phyloP scores from a whole-genome alignment of 1,284 basidiomycete genomes.

The Inonotus obliquus region DNA sequence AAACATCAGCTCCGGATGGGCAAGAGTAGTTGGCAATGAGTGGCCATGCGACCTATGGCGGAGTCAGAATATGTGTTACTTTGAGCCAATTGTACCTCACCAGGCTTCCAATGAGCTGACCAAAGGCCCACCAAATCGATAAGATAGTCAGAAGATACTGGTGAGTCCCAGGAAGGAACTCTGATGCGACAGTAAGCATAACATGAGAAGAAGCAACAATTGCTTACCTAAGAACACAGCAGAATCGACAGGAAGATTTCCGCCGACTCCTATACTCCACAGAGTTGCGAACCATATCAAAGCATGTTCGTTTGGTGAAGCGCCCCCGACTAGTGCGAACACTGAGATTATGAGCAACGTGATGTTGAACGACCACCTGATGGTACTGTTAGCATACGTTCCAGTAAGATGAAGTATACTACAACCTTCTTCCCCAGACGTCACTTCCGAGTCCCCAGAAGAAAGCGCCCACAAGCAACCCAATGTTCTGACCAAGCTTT shows the following conservation, averaged over 20 bases:
- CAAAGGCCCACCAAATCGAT: slow-evolving; percentile 69
- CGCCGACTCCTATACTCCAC: slow-evolving; percentile 45
- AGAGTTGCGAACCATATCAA: slow-evolving; percentile 43
- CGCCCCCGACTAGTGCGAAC: slow-evolving; percentile 48
- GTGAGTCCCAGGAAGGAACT: slow-evolving; percentile 61
- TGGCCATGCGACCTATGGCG: slow-evolving; percentile 49
- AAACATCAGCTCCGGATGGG: slow-evolving; percentile 36
- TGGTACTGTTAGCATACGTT: slow-evolving; percentile 29
- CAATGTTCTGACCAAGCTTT: slow-evolving; percentile 51
- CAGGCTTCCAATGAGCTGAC: slow-evolving; percentile 59
- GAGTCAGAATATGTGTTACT: slow-evolving; percentile 16
- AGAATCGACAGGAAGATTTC: slow-evolving; percentile 60
- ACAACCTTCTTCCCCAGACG: slow-evolving; percentile 57
- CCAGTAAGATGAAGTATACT: not conserved
- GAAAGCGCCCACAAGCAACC: slow-evolving; percentile 59
- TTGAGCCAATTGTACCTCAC: slow-evolving; percentile 35
- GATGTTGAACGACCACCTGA: slow-evolving; percentile 56
- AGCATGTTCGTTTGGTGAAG: slow-evolving; percentile 38
- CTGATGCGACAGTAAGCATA: slow-evolving; percentile 28
- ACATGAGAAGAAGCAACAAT: not conserved
- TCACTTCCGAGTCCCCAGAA: slow-evolving; percentile 62
- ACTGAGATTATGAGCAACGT: slow-evolving; percentile 55
- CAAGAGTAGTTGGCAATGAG: slow-evolving; percentile 61
- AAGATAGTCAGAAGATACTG: slow-evolving; percentile 67
- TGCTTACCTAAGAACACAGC: slow-evolving; percentile 54